These are phyloP conservation scores for Eutypa lata DNA, from an alignment of 2,329 filamentous ascomycete species.

Conservation along the genomic window DNA sequence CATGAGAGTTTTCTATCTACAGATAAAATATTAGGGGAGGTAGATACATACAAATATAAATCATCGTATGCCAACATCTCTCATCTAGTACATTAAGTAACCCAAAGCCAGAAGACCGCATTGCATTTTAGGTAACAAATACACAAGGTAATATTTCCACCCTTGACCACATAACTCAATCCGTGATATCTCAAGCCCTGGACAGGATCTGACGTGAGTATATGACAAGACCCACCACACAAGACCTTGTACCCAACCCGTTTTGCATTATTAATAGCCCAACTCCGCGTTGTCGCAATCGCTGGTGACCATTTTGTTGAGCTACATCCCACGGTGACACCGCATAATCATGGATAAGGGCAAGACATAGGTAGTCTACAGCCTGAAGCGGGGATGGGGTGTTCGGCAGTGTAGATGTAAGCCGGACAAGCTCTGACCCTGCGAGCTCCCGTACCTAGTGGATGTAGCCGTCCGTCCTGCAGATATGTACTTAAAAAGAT, in stretches of 20 bases:
- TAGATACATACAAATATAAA: no score
- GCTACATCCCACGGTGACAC: neutral
- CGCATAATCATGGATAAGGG: neutral
- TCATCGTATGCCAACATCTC: neutral
- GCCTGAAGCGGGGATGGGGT: neutral
- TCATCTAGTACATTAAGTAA: no score
- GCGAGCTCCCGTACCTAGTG: neutral
- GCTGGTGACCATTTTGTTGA: neutral
- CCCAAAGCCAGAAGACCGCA: no score
- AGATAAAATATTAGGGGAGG: no score
- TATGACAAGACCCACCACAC: neutral
- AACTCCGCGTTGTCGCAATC: neutral
- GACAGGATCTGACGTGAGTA: neutral
- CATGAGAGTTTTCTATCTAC: no score
- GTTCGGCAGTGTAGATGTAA: neutral
- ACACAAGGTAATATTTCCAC: no score
- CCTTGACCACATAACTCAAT: no score
- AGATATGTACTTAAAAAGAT: neutral
- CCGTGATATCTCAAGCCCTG: neutral
- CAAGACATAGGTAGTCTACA: neutral
- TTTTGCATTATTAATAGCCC: no score
- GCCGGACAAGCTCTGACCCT: neutral
- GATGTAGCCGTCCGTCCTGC: neutral
- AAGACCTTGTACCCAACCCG: neutral
- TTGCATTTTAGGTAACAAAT: no score